Percentiles rank a stretch among this genome's conserved stretches.
Conservation (phyloP, 306 rosid species). For the Castanopsis chinensis region DNA sequence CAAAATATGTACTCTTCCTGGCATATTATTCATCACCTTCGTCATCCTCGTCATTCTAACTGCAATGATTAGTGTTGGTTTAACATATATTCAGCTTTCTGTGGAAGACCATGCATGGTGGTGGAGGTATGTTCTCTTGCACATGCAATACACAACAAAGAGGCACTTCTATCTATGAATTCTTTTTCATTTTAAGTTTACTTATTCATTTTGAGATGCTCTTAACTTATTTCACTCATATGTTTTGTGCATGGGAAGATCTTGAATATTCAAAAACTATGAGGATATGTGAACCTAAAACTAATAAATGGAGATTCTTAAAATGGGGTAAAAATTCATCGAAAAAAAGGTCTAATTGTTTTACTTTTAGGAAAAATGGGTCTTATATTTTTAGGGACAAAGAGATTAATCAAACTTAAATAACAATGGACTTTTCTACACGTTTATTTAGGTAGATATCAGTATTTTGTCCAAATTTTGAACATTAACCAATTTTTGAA, state of each 20-base stretch:
- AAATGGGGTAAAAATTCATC: neutral
- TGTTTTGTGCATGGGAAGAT: neutral
- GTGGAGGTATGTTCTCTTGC: constrained; percentile 71
- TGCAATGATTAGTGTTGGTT: constrained; percentile 56
- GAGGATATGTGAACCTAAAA: constrained; percentile 11
- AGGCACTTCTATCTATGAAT: neutral
- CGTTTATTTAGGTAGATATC: neutral
- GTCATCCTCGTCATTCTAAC: constrained; percentile 44
- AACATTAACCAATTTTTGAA: neutral
- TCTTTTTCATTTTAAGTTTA: neutral
- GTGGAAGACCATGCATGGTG: constrained; percentile 94
- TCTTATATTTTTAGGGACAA: neutral
- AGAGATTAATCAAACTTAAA: neutral
- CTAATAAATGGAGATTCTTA: constrained; percentile 11
- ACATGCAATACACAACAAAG: neutral
- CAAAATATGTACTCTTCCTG: constrained; percentile 72
- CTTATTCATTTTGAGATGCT: neutral
- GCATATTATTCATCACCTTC: constrained; percentile 59
- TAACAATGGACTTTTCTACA: neutral
- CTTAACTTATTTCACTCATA: neutral
- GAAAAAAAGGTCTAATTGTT: no score
- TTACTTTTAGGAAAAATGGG: neutral
- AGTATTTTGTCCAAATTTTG: neutral
- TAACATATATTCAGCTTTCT: constrained; percentile 80
- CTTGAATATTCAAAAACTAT: constrained; percentile 3